phyloP scores from a whole-genome alignment of 306 rosid genomes.

The Bauhinia variegata region DNA sequence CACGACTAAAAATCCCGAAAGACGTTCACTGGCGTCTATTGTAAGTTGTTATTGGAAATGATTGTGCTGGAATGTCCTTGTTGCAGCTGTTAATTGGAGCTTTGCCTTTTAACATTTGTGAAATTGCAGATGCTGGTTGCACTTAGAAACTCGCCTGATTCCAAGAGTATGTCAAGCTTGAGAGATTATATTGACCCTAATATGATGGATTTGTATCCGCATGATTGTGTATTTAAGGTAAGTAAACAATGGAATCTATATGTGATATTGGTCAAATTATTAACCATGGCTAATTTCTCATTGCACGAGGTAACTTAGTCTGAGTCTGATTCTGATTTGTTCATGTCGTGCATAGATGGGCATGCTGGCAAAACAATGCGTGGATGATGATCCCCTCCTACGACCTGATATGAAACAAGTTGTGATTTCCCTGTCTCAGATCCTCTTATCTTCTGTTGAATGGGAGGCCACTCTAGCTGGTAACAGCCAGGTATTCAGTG shows the following conservation, averaged over 20 bases:
- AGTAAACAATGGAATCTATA: conserved; percentile 8
- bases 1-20: conserved; percentile 68
- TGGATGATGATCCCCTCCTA: conserved; percentile 87
- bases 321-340: too few relatives aligned
- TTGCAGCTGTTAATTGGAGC: conserved; percentile 29
- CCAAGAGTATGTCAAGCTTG: conserved; percentile 79
- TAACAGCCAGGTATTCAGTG: conserved; percentile 97
- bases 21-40: conserved; percentile 88
- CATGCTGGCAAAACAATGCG: conserved; percentile 87
- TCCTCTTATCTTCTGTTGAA: conserved; percentile 84
- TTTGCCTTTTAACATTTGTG: conserved; percentile 28
- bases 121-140: conserved; percentile 86
- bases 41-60: conserved; percentile 60
- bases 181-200: conserved; percentile 77
- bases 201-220: conserved; percentile 96
- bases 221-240: conserved; percentile 95
- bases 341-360: conserved; percentile 69
- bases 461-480: conserved; percentile 99
- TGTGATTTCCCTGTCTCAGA: conserved; percentile 90
- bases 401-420: conserved; percentile 92
- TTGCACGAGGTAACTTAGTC: too few relatives aligned
- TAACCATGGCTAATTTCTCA: neutral
- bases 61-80: neutral
- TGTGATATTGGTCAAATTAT: neutral
- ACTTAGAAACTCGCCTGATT: conserved; percentile 75